Evolutionary conservation across 2,329 filamentous ascomycete genomes (phyloP).

Genomic region (Hypomyces rosellus): DNA sequence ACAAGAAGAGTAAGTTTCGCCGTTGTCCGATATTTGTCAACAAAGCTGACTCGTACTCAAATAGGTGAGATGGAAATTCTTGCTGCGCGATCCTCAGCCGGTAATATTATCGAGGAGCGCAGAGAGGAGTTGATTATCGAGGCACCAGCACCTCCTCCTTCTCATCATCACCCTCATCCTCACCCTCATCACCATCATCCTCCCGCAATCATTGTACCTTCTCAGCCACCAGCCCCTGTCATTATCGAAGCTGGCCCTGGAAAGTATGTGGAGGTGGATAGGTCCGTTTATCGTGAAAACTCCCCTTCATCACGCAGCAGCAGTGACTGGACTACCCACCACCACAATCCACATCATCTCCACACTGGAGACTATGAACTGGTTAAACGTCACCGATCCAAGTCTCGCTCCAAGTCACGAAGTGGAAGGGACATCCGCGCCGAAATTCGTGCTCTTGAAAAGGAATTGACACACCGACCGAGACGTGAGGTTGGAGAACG

Average conservation of each 20-base stretch:
- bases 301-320: constrained; percentile 40
- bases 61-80: constrained; percentile 39
- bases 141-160: constrained; percentile 16
- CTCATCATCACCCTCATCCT: no score
- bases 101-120: constrained; percentile 43
- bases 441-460: constrained; percentile 67
- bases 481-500: constrained; percentile 35
- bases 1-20: constrained; percentile 52
- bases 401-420: constrained; percentile 36
- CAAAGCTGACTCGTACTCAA: constrained; percentile 2
- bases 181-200: no score
- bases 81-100: constrained; percentile 40
- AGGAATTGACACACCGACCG: constrained; percentile 31
- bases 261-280: constrained; percentile 37
- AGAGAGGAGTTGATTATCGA: constrained; percentile 34
- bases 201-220: constrained; percentile 13
- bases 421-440: constrained; percentile 60
- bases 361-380: constrained; percentile 18
- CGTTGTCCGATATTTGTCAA: constrained; percentile 13
- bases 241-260: constrained; percentile 29
- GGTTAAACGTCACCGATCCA: constrained; percentile 27
- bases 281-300: constrained; percentile 42
- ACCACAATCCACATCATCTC: constrained; percentile 18
- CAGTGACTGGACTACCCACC: constrained; percentile 24
- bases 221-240: constrained; percentile 23